A percentile compares a stretch with the other conserved stretches of the same genome.
phyloP scores from a whole-genome alignment of 176 grass and related monocot species.

The Lolium perenne region DNA sequence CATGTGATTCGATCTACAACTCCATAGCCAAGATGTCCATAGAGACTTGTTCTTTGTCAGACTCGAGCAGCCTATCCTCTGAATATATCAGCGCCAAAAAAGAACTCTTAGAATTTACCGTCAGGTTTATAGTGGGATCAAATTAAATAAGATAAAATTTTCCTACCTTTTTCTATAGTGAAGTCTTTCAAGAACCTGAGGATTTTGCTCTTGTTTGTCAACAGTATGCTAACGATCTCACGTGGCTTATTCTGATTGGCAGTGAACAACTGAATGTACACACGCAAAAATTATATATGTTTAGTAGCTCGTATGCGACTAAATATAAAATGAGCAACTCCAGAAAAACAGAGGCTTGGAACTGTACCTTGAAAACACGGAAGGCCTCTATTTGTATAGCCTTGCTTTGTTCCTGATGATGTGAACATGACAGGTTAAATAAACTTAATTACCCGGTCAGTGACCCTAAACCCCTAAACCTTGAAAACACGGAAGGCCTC shows the following conservation, averaged over 20 bases:
- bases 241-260: conserved; percentile 61
- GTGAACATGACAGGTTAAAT: neutral
- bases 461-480: no score
- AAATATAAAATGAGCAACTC: neutral
- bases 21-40: conserved; percentile 42
- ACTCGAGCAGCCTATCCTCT: conserved; percentile 61
- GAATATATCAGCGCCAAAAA: neutral
- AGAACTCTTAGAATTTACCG: neutral
- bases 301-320: neutral
- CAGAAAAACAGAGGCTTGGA: neutral
- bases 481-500: no score
- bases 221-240: conserved; percentile 56
- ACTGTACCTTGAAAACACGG: conserved; percentile 67
- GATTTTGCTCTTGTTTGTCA: conserved; percentile 65
- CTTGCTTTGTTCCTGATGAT: conserved; percentile 61
- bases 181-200: conserved; percentile 62
- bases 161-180: conserved; percentile 54
- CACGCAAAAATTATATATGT: neutral
- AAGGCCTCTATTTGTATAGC: conserved; percentile 68
- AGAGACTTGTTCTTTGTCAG: conserved; percentile 53
- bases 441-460: neutral
- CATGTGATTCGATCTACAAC: neutral
- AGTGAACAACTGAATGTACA: conserved; percentile 51
- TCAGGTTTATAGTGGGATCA: neutral
- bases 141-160: neutral